Evolutionary conservation across 202 grass and related monocot genomes (phyloP).

Genomic region (Digitaria exilis): DNA sequence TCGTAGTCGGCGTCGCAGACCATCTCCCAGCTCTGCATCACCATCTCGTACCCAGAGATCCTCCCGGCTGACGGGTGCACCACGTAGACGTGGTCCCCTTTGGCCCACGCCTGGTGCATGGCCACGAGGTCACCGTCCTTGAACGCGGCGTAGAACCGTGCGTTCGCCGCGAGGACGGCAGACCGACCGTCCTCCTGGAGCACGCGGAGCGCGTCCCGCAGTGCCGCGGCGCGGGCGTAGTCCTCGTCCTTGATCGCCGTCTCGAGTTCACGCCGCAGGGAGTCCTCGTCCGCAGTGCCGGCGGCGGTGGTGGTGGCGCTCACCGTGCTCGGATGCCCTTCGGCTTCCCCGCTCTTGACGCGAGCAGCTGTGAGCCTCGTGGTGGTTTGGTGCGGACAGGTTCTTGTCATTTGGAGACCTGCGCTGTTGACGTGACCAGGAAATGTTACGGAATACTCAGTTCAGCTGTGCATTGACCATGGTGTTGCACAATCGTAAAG

Average conservation of each 20-base stretch:
- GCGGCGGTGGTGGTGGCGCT: not conserved
- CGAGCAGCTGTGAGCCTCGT: conserved; percentile 20
- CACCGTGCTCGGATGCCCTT: conserved; percentile 54
- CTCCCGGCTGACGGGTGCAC: conserved; percentile 70
- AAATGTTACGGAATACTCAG: conserved; percentile 20
- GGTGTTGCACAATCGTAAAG: too few species aligned
- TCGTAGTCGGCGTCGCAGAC: conserved; percentile 74
- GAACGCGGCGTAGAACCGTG: conserved; percentile 77
- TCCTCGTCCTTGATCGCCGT: conserved; percentile 74
- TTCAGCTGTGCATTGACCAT: not conserved
- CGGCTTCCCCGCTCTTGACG: conserved; percentile 71
- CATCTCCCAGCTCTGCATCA: conserved; percentile 92
- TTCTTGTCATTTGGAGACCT: conserved; percentile 43
- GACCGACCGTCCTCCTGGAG: conserved; percentile 70
- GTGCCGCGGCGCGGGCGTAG: conserved; percentile 58
- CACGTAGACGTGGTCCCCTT: conserved; percentile 82
- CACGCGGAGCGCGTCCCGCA: conserved; percentile 64
- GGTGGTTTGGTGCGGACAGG: not conserved
- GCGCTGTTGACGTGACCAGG: conserved; percentile 21
- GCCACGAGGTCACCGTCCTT: conserved; percentile 67
- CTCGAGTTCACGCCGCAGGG: conserved; percentile 56
- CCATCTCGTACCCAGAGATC: conserved; percentile 73
- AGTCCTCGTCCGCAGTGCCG: conserved; percentile 43
- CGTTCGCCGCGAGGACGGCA: conserved; percentile 59
- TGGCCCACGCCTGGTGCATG: conserved; percentile 67